A percentile compares a stretch with the other conserved stretches of the same genome.
Evolutionary conservation across 768 basidiomycete species (phyloP).

Genomic region (Hirschioporus abietinus): DNA sequence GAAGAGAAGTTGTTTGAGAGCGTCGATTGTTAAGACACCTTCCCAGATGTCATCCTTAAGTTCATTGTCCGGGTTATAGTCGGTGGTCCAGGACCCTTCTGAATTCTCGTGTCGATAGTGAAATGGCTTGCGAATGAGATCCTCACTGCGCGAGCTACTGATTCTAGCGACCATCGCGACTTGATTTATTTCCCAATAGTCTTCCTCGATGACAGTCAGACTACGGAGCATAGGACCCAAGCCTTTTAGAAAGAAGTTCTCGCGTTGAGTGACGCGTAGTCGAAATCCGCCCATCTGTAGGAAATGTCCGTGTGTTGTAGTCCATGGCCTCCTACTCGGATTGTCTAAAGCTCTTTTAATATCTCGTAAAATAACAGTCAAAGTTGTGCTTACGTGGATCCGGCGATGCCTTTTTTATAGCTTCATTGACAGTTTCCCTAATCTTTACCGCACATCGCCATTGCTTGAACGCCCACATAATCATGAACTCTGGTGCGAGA

Average conservation of each 20-base stretch:
- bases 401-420: constrained; percentile 32
- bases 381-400: background rate
- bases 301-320: constrained; percentile 7
- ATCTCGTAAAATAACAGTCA: too few species aligned
- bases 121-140: too few species aligned
- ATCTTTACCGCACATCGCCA: background rate
- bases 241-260: background rate
- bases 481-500: constrained; percentile 25
- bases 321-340: constrained; percentile 1
- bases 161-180: too few species aligned
- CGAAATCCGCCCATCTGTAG: constrained; percentile 5
- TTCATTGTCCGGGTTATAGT: too few species aligned
- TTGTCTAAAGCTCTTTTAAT: too few species aligned
- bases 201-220: background rate
- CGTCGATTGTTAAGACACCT: background rate
- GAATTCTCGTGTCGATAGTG: too few species aligned
- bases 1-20: background rate
- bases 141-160: too few species aligned
- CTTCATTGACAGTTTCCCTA: constrained; percentile 54
- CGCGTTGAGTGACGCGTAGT: too few species aligned
- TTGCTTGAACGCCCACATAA: constrained; percentile 24
- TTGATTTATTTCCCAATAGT: background rate
- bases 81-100: too few species aligned
- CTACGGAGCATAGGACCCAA: background rate
- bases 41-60: background rate